phyloP scores from a whole-genome alignment of 371 early-diverging fungal species.

The Rhizopus microsporus region DNA sequence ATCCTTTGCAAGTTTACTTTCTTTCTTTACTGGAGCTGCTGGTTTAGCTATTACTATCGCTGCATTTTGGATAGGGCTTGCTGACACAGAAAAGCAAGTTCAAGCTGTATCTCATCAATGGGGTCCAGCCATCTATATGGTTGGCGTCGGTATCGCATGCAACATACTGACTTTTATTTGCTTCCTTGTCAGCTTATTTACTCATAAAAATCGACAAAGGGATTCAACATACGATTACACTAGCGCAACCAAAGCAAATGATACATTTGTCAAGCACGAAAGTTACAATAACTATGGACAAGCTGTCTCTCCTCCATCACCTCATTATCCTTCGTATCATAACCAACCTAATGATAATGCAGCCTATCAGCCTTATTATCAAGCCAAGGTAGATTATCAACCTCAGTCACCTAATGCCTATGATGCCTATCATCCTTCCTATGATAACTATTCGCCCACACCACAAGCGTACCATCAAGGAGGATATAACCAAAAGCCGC shows the following conservation, averaged over 20 bases:
- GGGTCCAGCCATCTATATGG: slow-evolving; percentile 33
- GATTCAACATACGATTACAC: slow-evolving; percentile 5
- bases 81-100: slow-evolving; percentile 12
- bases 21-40: slow-evolving; percentile 27
- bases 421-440: not conserved
- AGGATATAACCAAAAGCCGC: too few relatives aligned
- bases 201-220: not conserved
- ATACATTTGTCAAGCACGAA: slow-evolving; percentile 2
- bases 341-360: not conserved
- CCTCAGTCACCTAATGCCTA: not conserved
- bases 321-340: slow-evolving; percentile 3
- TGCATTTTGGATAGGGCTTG: slow-evolving; percentile 33
- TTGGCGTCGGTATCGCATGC: slow-evolving; percentile 28
- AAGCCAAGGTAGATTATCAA: not conserved
- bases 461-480: too few relatives aligned
- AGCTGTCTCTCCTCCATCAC: slow-evolving; percentile 1
- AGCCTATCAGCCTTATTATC: slow-evolving; percentile 2
- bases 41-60: slow-evolving; percentile 24
- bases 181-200: slow-evolving; percentile 23
- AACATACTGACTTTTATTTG: slow-evolving; percentile 22
- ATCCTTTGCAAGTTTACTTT: slow-evolving; percentile 21
- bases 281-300: slow-evolving; percentile 1
- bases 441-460: too few relatives aligned
- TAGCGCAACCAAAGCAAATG: not conserved
- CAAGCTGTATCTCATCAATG: slow-evolving; percentile 32